Base-by-base conservation (phyloP, 179 eudicot genomes). In the Actinidia polygama region DNA sequence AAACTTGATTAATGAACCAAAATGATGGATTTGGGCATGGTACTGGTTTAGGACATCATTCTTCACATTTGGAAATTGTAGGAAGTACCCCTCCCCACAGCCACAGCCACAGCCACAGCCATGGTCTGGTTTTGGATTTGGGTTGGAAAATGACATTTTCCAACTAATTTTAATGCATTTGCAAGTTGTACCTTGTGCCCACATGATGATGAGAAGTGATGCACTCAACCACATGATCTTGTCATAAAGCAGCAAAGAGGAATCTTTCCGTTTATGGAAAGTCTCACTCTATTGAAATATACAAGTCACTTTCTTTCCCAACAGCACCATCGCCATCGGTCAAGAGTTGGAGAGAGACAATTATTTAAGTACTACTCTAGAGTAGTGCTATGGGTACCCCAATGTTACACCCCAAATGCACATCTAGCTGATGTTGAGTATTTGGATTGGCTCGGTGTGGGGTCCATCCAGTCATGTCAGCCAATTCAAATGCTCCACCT, bases 191-290 rank as follows among this genome's bases (percentile, higher is more conserved):
- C 73, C 18, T 9, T 6, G 0, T 30, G 49, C 21, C 63, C 73
- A 63, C 84, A 82, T 76, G 75, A 64, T 78, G 82, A 81, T n/a
- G n/a, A n/a, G n/a, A n/a, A n/a, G 79, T 75, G 84, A 75, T 80
- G 80, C 75, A 61, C 82, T 71, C 85, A 18, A 64, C 73, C 83
- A 79, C 63, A 71, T 62, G 68, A 75, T 44, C 75, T 83, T 79
- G 84, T 71, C 55, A 78, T 12, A 54, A 83, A 69, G 79, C 68
- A 73, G 24, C 73, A 54, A 61, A 30, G 71, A 58, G 76, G 87
- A 87, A 88, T 88, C 88, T 88, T 88, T 86, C 88, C 59, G 53
- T 70, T 84, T 85, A 40, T 80, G 86, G 90, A 85, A 88, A 83
- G 79, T 69, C 80, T n/a, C 81, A 62, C 72, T 70, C 69, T 77